Evolutionary conservation across 768 basidiomycete species (phyloP).

Genomic region (Lactifluus rugatus): DNA sequence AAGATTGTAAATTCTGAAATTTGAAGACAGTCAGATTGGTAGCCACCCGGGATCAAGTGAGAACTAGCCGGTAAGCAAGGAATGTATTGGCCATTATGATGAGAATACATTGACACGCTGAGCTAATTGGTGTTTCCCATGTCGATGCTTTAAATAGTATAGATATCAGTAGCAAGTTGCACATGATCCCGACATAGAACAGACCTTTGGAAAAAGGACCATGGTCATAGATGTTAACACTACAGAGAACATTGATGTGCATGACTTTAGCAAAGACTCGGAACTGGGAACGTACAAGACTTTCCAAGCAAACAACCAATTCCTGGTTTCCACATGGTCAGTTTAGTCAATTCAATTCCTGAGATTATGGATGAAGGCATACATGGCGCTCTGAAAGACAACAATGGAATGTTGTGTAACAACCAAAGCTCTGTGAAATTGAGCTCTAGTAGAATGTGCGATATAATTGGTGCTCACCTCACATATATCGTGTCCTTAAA

Average conservation of each 20-base stretch:
- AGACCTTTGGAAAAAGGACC: not conserved
- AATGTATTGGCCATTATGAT: not conserved
- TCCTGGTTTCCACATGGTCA: too few species aligned
- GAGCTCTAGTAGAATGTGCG: too few species aligned
- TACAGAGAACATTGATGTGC: not conserved
- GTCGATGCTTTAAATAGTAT: not conserved
- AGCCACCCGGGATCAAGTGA: not conserved
- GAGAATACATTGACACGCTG: not conserved
- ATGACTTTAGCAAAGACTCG: not conserved
- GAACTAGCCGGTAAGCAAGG: not conserved
- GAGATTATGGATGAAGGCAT: too few species aligned
- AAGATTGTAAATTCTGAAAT: not conserved
- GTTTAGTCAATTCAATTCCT: too few species aligned
- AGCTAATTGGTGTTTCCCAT: not conserved
- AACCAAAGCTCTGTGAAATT: too few species aligned
- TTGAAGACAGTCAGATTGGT: not conserved
- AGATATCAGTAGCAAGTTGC: not conserved
- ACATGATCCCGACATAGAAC: not conserved
- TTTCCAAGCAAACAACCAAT: not conserved
- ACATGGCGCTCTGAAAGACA: too few species aligned
- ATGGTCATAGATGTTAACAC: not conserved
- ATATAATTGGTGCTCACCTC: too few species aligned
- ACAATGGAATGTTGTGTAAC: too few species aligned
- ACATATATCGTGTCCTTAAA: too few species aligned
- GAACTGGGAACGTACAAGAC: not conserved